These are phyloP conservation scores for Globisporangium apiculatum DNA, from an alignment of 352 stramenopile species.

Conservation along the genomic window DNA sequence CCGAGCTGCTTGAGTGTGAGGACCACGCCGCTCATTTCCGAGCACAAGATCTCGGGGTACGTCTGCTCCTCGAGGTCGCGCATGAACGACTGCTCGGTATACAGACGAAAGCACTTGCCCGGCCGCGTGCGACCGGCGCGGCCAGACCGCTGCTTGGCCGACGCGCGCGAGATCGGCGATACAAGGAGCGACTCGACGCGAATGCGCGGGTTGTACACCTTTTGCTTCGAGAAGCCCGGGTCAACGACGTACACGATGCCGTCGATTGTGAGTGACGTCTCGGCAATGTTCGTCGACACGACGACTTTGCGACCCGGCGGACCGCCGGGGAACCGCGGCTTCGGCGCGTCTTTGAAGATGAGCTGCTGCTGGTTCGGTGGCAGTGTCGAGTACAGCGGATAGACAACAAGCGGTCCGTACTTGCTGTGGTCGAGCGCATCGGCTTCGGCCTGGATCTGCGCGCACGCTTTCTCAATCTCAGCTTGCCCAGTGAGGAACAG, in stretches of 20 bases:
- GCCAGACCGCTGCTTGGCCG: constrained; percentile 90
- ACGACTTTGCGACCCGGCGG: constrained; percentile 94
- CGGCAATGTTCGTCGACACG: constrained; percentile 98
- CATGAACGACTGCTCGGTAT: constrained; percentile 97
- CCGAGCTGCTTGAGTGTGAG: constrained; percentile 97
- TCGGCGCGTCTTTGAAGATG: constrained; percentile 98
- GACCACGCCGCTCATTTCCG: constrained; percentile 94
- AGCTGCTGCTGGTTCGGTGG: constrained; percentile 98
- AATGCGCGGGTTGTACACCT: constrained; percentile 99
- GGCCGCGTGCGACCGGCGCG: constrained; percentile 88
- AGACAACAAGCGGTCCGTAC: constrained; percentile 90
- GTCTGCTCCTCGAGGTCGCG: constrained; percentile 98
- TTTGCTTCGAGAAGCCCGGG: constrained; percentile 99
- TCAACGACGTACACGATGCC: constrained; percentile 99
- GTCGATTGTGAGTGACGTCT: constrained; percentile 99
- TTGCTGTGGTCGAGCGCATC: constrained; percentile 91
- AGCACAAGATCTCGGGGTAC: constrained; percentile 98
- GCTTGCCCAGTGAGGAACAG: constrained; percentile 98
- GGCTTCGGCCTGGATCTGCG: constrained; percentile 77
- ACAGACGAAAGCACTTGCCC: constrained; percentile 96
- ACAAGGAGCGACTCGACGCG: constrained; percentile 98
- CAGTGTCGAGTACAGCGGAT: constrained; percentile 98
- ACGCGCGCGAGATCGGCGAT: constrained; percentile 96
- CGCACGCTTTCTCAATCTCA: constrained; percentile 98
- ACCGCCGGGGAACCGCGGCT: constrained; percentile 71